Evolutionary conservation across 2,329 filamentous ascomycete genomes (phyloP).

Genomic region (Fusarium sp.): DNA sequence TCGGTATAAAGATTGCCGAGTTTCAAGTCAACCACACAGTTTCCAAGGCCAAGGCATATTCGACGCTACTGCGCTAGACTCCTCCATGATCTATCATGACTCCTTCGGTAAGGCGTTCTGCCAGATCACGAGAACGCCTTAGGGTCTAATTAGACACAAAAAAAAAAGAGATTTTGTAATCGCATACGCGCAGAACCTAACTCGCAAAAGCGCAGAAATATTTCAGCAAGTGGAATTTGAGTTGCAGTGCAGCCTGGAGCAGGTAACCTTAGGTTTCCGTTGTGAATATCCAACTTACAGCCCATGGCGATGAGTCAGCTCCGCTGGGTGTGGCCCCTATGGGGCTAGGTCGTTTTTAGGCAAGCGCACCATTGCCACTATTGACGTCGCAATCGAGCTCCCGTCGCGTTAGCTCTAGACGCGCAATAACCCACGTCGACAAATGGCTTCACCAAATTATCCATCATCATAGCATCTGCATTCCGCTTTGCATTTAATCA

Average conservation of each 20-base stretch:
- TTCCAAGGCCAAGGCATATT: slow-evolving; percentile 4
- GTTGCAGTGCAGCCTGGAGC: background rate
- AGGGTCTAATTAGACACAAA: background rate
- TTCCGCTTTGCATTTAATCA: background rate
- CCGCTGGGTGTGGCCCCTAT: background rate
- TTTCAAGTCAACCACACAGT: background rate
- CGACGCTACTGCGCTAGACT: background rate
- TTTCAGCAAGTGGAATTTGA: background rate
- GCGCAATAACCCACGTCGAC: slow-evolving; percentile 18
- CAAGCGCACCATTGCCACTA: slow-evolving; percentile 15
- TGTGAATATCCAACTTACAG: background rate
- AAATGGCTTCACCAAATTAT: slow-evolving; percentile 8
- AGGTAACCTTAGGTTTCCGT: background rate
- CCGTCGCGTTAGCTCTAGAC: slow-evolving; percentile 21
- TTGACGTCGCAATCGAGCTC: slow-evolving; percentile 30
- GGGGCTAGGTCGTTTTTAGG: slow-evolving; percentile 4
- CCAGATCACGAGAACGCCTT: slow-evolving; percentile 12
- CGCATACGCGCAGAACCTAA: background rate
- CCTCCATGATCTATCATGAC: slow-evolving; percentile 27
- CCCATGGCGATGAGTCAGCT: background rate
- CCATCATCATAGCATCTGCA: slow-evolving; percentile 1
- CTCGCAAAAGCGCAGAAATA: background rate
- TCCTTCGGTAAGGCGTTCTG: slow-evolving; percentile 10
- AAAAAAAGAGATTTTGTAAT: background rate
- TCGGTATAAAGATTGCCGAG: background rate